Conservation (phyloP, 345 rosid species). For the Eucalyptus brandiana region DNA sequence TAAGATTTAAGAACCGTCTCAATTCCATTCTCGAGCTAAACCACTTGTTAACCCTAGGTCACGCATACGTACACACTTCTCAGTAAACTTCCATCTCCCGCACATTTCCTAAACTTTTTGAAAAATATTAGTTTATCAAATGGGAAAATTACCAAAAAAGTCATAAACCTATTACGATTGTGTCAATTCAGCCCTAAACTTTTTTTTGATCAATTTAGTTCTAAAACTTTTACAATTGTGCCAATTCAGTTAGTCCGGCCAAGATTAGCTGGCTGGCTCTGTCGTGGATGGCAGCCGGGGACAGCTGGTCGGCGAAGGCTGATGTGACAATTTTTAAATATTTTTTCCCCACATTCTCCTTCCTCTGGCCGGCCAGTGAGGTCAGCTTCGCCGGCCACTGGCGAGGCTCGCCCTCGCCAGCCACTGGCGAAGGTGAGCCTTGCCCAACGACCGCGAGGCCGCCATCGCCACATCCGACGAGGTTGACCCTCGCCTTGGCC, state of each 20-base stretch:
- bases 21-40: neutral
- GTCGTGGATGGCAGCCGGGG: rapidly evolving
- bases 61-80: neutral
- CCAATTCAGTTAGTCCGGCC: rapidly evolving
- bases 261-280: rapidly evolving
- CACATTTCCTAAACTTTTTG: neutral
- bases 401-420: too few species aligned
- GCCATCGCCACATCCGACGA: rapidly evolving
- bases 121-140: neutral
- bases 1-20: neutral
- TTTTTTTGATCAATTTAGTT: rapidly evolving
- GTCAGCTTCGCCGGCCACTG: too few species aligned
- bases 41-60: neutral
- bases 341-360: too few species aligned
- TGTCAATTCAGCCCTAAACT: rapidly evolving
- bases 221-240: rapidly evolving
- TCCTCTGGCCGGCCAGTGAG: rapidly evolving
- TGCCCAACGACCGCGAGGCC: rapidly evolving
- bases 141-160: too few species aligned
- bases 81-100: neutral
- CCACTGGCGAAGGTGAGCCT: too few species aligned
- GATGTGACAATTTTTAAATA: rapidly evolving
- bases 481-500: too few species aligned
- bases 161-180: rapidly evolving
- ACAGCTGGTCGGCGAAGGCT: rapidly evolving